Conservation (phyloP, 805 yeast species). For the Wickerhamomyces hampshirensis region DNA sequence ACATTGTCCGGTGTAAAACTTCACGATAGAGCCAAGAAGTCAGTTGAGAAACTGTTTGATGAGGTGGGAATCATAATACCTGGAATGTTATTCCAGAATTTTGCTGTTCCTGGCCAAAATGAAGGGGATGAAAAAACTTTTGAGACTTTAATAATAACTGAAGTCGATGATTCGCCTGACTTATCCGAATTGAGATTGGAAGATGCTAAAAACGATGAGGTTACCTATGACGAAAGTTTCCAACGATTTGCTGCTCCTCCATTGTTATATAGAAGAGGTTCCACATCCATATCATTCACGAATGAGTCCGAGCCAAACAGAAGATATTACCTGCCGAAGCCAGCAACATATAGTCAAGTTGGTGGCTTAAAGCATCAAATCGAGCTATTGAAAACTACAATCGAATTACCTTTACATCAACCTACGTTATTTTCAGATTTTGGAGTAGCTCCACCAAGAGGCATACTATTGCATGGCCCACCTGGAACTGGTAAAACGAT, state of each 20-base stretch:
- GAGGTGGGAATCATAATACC: constrained; percentile 62
- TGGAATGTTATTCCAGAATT: constrained; percentile 36
- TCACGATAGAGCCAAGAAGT: constrained; percentile 24
- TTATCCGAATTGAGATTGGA: constrained; percentile 32
- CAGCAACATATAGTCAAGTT: constrained; percentile 45
- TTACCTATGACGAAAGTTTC: constrained; percentile 5
- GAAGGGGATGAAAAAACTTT: constrained; percentile 16
- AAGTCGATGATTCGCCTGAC: constrained; percentile 34
- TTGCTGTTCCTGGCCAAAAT: constrained; percentile 14
- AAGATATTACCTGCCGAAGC: constrained; percentile 41
- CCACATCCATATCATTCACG: constrained; percentile 25
- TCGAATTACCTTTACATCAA: constrained; percentile 74
- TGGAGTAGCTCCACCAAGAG: constrained; percentile 91
- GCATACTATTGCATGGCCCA: constrained; percentile 91
- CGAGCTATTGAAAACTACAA: constrained; percentile 52
- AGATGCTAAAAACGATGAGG: constrained; percentile 16
- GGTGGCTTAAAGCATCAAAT: constrained; percentile 79
- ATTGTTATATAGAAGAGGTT: constrained; percentile 36
- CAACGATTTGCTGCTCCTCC: constrained; percentile 41
- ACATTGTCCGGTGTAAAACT: constrained; percentile 18
- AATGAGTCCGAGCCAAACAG: constrained; percentile 25
- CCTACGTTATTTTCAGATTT: constrained; percentile 77
- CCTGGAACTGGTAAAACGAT: constrained; percentile 97
- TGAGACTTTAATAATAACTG: constrained; percentile 17
- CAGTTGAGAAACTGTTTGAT: constrained; percentile 38